These are phyloP conservation scores for Metschnikowia sp. DNA, from an alignment of 805 yeast genomes.

Conservation along the genomic window DNA sequence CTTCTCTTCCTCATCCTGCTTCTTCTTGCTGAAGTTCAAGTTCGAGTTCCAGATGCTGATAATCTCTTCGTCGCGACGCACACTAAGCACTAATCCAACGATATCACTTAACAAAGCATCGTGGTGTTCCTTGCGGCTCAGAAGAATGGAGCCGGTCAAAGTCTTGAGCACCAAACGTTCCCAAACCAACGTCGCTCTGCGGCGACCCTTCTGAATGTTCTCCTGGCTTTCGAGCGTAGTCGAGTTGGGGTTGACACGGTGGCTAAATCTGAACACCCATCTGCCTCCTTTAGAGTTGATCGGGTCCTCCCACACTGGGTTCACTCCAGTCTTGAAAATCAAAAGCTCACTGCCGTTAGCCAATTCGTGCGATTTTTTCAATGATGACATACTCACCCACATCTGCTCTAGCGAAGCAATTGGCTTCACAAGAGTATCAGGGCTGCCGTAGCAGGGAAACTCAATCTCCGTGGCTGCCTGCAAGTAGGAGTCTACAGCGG, in stretches of 20 bases:
- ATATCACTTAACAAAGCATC: constrained; percentile 47
- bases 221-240: constrained; percentile 18
- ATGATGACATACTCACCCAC: constrained; percentile 42
- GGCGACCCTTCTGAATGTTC: constrained; percentile 23
- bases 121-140: constrained; percentile 34
- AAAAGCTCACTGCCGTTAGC: constrained; percentile 50
- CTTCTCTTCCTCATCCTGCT: constrained; percentile 21
- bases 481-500: constrained; percentile 42
- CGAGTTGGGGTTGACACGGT: constrained; percentile 23
- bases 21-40: constrained; percentile 28
- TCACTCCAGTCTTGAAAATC: constrained; percentile 55
- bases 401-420: constrained; percentile 52
- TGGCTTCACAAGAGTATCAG: constrained; percentile 19
- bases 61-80: constrained; percentile 57
- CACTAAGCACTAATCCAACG: constrained; percentile 57
- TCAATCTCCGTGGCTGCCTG: constrained; percentile 44
- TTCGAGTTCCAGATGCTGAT: constrained; percentile 62
- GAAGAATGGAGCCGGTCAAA: constrained; percentile 49
- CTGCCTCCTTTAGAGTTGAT: constrained; percentile 58
- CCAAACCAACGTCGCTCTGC: constrained; percentile 46
- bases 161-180: constrained; percentile 52
- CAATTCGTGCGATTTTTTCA: constrained; percentile 39
- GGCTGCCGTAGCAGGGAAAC: constrained; percentile 29
- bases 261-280: constrained; percentile 53
- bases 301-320: constrained; percentile 70